Evolutionary conservation across 495 filamentous ascomycete genomes (phyloP), one percentile per base, ranked within the genome.

Genomic region (Penicillium robsamsonii): DNA sequence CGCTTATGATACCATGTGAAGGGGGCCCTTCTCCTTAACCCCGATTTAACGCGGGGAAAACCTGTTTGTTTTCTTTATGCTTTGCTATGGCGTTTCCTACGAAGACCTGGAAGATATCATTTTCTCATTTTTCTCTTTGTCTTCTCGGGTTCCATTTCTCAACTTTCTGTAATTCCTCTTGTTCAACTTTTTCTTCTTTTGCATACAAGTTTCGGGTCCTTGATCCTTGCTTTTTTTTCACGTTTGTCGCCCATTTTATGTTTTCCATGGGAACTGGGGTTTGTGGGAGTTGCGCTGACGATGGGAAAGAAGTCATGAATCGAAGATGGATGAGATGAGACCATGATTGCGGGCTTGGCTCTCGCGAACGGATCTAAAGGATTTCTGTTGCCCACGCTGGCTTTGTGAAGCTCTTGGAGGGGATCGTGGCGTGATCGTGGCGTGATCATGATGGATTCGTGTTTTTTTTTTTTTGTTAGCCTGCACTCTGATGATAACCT

Each of bases 1-100:
- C 63, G 61, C 68, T 74, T 75, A 75, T 72, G 74, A 75, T 75
- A 74, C 74, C 69, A 75, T 72, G 66, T 68, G 70, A 67, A 68
- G 63, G 59, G 61, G 60, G 62, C 48, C 35, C 45, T 6, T 38
- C 35, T 22, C 30, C 30, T 31, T 31, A 46, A 11, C 56, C 45
- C 30, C 46, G 40, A 48, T 53, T 45, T 45, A 46, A 38, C 41
- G 17, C 56, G 43, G 38, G 46, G 44, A 46, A 22, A 22, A 53
- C 43, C 48, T 53, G 59, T 66, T 51, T 60, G 58, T 69, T 62
- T 61, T 64, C 56, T 68, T 65, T 70, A 64, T 69, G 52, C 66
- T 72, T 66, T 71, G 68, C 67, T 65, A 71, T 70, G 71, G 74
- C 74, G 74, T 73, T 77, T 62, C 57, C 65, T 68, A 47, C 58